phyloP scores from a whole-genome alignment of 495 filamentous ascomycete species.

The Hypoxylon subgilvum region DNA sequence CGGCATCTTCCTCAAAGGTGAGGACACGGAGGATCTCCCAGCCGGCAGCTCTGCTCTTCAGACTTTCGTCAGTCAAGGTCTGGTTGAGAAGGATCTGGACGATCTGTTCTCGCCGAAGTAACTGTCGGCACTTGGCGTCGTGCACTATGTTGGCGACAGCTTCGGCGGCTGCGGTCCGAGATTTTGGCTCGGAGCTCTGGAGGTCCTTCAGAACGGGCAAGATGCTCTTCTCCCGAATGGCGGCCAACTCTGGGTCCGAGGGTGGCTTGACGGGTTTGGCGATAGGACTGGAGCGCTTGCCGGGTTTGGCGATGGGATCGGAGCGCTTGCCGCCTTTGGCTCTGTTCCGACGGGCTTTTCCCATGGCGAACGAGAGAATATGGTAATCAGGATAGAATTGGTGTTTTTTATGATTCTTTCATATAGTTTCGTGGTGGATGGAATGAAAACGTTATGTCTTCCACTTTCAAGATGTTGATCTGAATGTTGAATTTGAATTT shows the following conservation, averaged over 20 bases:
- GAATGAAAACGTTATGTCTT: too few relatives aligned
- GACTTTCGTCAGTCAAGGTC: slow-evolving; percentile 62
- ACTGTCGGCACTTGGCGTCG: slow-evolving; percentile 61
- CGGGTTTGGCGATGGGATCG: slow-evolving; percentile 51
- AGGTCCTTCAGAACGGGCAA: slow-evolving; percentile 63
- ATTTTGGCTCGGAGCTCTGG: slow-evolving; percentile 60
- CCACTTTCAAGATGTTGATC: not conserved
- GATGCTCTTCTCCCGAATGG: slow-evolving; percentile 62
- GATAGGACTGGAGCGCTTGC: slow-evolving; percentile 52
- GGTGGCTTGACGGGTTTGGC: slow-evolving; percentile 59
- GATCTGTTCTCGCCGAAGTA: slow-evolving; percentile 65
- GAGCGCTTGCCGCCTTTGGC: slow-evolving; percentile 44
- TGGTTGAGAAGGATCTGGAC: slow-evolving; percentile 65
- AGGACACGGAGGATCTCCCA: slow-evolving; percentile 67
- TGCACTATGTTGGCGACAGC: slow-evolving; percentile 65
- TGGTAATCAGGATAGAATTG: not conserved
- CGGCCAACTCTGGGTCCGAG: slow-evolving; percentile 60
- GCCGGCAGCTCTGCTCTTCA: slow-evolving; percentile 63
- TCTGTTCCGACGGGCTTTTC: slow-evolving; percentile 51
- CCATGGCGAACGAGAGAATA: slow-evolving; percentile 43
- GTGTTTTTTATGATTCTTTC: not conserved
- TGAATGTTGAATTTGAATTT: slow-evolving; percentile 2
- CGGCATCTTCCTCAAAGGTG: slow-evolving; percentile 62
- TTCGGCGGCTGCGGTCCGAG: slow-evolving; percentile 56
- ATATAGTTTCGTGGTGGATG: too few relatives aligned